These are phyloP conservation scores for Pythium monospermum DNA, from an alignment of 352 stramenopile genomes.

Conservation along the genomic window DNA sequence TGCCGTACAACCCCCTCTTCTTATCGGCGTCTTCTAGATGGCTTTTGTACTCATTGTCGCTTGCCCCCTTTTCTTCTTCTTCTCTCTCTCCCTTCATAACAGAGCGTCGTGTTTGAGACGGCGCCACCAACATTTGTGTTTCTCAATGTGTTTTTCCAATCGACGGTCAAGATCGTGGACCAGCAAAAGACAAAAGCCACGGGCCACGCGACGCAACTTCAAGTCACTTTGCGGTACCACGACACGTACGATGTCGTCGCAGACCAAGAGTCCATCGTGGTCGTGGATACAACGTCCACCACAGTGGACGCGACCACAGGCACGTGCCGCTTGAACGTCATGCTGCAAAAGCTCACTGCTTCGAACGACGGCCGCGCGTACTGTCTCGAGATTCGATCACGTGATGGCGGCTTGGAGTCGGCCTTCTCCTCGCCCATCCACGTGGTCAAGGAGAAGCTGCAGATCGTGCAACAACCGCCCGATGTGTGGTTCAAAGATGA, in stretches of 20 bases:
- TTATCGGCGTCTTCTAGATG: background rate
- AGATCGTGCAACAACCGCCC: constrained; percentile 71
- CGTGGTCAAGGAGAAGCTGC: constrained; percentile 75
- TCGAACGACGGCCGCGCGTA: constrained; percentile 58
- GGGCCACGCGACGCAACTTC: constrained; percentile 36
- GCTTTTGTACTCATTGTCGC: background rate
- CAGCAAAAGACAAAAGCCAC: constrained; percentile 50
- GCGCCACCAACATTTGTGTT: constrained; percentile 59
- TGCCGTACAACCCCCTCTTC: background rate
- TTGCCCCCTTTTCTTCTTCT: background rate
- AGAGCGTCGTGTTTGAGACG: constrained; percentile 57
- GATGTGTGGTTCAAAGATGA: constrained; percentile 97
- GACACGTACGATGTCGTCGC: constrained; percentile 73
- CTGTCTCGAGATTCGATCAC: constrained; percentile 56
- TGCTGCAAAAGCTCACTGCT: constrained; percentile 45
- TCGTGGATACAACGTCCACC: constrained; percentile 17
- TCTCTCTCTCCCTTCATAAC: background rate
- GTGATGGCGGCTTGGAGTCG: constrained; percentile 49
- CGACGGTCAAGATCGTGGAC: constrained; percentile 56
- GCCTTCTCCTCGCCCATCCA: constrained; percentile 59
- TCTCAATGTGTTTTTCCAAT: constrained; percentile 51
- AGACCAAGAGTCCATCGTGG: constrained; percentile 49
- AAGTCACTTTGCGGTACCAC: constrained; percentile 62
- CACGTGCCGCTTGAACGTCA: constrained; percentile 38
- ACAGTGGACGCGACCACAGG: constrained; percentile 35